These are phyloP conservation scores for Cryptococcus sp. DNA, from an alignment of 1,284 basidiomycete genomes.

Conservation along the genomic window DNA sequence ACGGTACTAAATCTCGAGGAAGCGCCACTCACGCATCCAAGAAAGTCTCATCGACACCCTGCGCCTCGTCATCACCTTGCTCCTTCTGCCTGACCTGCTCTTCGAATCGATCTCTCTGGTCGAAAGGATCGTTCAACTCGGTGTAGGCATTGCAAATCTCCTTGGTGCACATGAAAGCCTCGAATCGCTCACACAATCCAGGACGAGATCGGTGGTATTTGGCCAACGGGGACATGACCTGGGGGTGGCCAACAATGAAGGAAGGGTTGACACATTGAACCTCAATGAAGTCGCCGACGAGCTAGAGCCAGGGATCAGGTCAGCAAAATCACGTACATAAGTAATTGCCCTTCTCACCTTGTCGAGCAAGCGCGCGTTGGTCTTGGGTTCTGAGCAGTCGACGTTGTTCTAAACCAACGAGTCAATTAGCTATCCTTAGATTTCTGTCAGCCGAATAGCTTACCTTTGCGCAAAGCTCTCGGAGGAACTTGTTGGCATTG, in stretches of 20 bases:
- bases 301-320: conserved; percentile 54
- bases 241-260: conserved; percentile 98
- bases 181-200: conserved; percentile 97
- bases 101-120: conserved; percentile 93
- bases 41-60: conserved; percentile 93
- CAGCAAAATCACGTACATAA: conserved; percentile 1
- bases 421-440: conserved; percentile 3
- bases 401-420: conserved; percentile 73
- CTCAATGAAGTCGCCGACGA: conserved; percentile 97
- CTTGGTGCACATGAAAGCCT: conserved; percentile 97
- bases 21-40: conserved; percentile 72
- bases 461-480: conserved; percentile 81
- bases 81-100: conserved; percentile 95
- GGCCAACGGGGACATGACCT: conserved; percentile 98
- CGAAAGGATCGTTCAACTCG: conserved; percentile 97
- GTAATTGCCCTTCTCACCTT: conserved; percentile 61
- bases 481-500: conserved; percentile 85
- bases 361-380: conserved; percentile 92
- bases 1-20: neutral
- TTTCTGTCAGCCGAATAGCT: conserved; percentile 7
- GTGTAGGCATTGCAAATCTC: conserved; percentile 98
- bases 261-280: conserved; percentile 93
- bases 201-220: conserved; percentile 92
- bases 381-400: conserved; percentile 94
- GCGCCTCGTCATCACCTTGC: conserved; percentile 95